Evolutionary conservation across 768 basidiomycete species (phyloP), one percentile per base, ranked within the genome.

Genomic region (Tulasnella sp.): DNA sequence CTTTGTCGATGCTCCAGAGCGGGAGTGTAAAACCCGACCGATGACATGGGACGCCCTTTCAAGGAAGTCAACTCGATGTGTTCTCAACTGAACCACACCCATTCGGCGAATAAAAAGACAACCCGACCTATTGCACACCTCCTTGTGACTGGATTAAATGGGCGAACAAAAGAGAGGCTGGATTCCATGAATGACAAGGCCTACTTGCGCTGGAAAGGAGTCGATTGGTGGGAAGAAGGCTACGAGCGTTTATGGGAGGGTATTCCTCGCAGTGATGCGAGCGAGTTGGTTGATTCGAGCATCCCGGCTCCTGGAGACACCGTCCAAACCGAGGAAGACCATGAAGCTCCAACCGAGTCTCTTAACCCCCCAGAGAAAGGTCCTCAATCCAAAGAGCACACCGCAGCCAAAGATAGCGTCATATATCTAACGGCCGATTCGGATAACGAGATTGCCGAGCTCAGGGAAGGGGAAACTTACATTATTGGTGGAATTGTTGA

Each of bases 361-460:
- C 26, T 11, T 71, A 74, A 71, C 72, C 26, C 44, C 13, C 44
- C 11, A 3, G 5, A 46, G 44, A 46, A 46, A 57, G 55, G 55
- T 3, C 55, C 15, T 10, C n/a, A 29, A 29, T n/a, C 51, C 20
- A 39, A 70, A n/a, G 40, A 37, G 46, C 57, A 73, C 73, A 42
- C 80, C 74, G 80, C 80, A 39, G 80, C 84, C 78, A 87, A 88
- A 81, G 84, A 89, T 79, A 89, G 83, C 69, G 86, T 98, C 75
- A 88, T 99, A 51, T 99, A 99, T 84, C 90, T 99, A 74, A 98
- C 98, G 9, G 98, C 96, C 2, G 98, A 99, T 85, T 91, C 96
- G 10, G 88, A 91, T 40, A 90, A 96, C 73, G 94, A 96, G 84
- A 85, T 99, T 61, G 85, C 87, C n/a, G 91, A 93, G 81, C 88